Evolutionary conservation across 1,139 yeast species (phyloP).

Genomic region (Magnusiomyces fungicola): DNA sequence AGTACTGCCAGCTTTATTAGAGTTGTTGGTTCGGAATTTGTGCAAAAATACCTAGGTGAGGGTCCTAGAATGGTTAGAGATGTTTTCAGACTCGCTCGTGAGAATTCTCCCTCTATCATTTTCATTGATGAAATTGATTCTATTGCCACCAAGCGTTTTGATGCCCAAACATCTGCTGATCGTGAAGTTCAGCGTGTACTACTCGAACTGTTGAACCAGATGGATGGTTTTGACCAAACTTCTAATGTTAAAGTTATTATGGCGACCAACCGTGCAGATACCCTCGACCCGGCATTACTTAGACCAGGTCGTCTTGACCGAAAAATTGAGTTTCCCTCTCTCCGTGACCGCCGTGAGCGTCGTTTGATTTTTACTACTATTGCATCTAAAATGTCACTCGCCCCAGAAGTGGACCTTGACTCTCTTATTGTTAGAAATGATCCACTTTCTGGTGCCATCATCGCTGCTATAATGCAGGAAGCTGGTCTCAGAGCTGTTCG

Average conservation of each 20-base stretch:
- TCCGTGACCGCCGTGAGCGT: conserved; percentile 95
- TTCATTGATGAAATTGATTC: conserved; percentile 99
- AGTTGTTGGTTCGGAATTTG: conserved; percentile 96
- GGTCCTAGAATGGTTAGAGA: conserved; percentile 99
- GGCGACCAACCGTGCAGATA: conserved; percentile 99
- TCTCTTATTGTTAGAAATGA: conserved; percentile 92
- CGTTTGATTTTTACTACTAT: conserved; percentile 92
- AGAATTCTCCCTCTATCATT: conserved; percentile 92
- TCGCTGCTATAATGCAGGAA: conserved; percentile 99
- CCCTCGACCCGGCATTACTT: conserved; percentile 93
- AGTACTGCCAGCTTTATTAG: conserved; percentile 94
- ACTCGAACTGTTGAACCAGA: conserved; percentile 91
- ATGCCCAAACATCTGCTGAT: conserved; percentile 99
- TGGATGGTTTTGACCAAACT: conserved; percentile 98
- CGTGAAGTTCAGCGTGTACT: conserved; percentile 98
- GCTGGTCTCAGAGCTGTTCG: conserved; percentile 98
- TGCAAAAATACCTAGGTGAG: conserved; percentile 96
- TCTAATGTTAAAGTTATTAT: conserved; percentile 94
- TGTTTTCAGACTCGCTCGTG: conserved; percentile 93
- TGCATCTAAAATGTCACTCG: conserved; percentile 95
- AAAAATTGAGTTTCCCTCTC: conserved; percentile 92
- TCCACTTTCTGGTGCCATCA: conserved; percentile 94
- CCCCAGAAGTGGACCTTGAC: conserved; percentile 96
- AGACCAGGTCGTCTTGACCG: conserved; percentile 98
- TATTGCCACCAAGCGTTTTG: conserved; percentile 97